These are phyloP conservation scores for Begonia loranthoides DNA, from an alignment of 306 rosid genomes.

Conservation along the genomic window DNA sequence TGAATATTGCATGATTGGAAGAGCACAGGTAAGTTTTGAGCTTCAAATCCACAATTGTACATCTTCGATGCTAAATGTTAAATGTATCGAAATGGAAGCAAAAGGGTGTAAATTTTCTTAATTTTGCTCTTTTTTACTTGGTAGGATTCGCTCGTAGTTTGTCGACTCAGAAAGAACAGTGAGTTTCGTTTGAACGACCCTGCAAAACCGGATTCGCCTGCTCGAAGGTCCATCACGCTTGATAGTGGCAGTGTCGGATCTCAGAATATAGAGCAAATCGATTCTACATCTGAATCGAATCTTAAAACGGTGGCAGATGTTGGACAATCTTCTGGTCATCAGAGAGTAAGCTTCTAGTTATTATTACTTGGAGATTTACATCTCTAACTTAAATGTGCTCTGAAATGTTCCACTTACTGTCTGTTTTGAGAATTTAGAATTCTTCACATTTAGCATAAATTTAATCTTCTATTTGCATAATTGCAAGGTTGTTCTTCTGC, in stretches of 20 bases:
- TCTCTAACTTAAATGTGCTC: too few relatives aligned
- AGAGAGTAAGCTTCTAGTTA: slow-evolving; percentile 24
- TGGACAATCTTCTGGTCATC: slow-evolving; percentile 25
- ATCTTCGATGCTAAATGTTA: neutral
- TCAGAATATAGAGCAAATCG: slow-evolving; percentile 55
- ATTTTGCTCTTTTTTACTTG: neutral
- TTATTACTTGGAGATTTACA: too few relatives aligned
- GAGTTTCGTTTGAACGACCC: slow-evolving; percentile 40
- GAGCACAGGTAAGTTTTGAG: slow-evolving; percentile 45
- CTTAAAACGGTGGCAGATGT: slow-evolving; percentile 27
- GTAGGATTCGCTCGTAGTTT: slow-evolving; percentile 77
- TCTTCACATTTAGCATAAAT: too few relatives aligned
- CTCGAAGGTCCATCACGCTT: slow-evolving; percentile 31
- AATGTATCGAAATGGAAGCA: too few relatives aligned
- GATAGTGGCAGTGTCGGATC: slow-evolving; percentile 50
- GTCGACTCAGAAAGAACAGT: slow-evolving; percentile 71
- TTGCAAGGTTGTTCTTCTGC: too few relatives aligned
- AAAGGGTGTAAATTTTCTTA: neutral
- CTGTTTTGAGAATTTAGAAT: too few relatives aligned
- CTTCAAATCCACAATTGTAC: neutral
- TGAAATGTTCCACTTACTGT: too few relatives aligned
- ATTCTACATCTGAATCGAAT: slow-evolving; percentile 44
- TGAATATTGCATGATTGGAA: slow-evolving; percentile 60
- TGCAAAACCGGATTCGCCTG: slow-evolving; percentile 37
- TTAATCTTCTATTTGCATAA: too few relatives aligned